Base-by-base conservation (phyloP, 805 yeast species). In the Candida arabinofermentans region DNA sequence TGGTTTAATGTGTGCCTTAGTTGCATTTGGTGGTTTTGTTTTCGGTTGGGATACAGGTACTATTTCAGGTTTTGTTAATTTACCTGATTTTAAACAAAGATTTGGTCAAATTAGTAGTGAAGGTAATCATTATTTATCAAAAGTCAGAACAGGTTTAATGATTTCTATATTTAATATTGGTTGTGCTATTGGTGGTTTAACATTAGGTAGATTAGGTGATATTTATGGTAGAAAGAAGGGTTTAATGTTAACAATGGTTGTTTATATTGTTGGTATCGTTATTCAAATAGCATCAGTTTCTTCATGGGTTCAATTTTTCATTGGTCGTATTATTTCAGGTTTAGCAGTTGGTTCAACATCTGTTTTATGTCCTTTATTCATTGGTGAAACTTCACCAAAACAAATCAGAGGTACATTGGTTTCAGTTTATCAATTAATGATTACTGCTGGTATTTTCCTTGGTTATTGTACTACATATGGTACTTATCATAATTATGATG, bases 11-110 rank as follows among this genome's bases (percentile, higher is more conserved):
- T 79, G 87, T 62, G 51, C 70, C 10, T 55, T 76, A 39, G 75
- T 83, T 49, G 85, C 87, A 23, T 83, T 83, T 48, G 88, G 87
- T 66, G 90, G 89, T 36, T 83, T 77, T 58, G 81, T 82, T 36
- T 83, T 80, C 55, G 89, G 89, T 46, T 82, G 82, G 74, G 89
- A 82, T 67, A 83, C 86, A 40, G 89, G 88, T 67, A 81, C 88
- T 49, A 76, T 81, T 62, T 80, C 85, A 30, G 87, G 87, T 51
- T 78, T 82, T 54, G 78, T 81, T 37, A 77, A 77, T 57, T 77
- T 81, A 79, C 54, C 68, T 12, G 78, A 79, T 48, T 82, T 75
- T 61, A 57, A 65, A 40, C 41, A 50, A n/a, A 66, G 81, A 53
- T 80, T 81, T 50, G 87, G 85, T 56, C 63, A 68, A 47, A 16